A percentile compares a stretch with the other conserved stretches of the same genome.
phyloP scores from a whole-genome alignment of 257 asterid species.

The Petunia secreta region DNA sequence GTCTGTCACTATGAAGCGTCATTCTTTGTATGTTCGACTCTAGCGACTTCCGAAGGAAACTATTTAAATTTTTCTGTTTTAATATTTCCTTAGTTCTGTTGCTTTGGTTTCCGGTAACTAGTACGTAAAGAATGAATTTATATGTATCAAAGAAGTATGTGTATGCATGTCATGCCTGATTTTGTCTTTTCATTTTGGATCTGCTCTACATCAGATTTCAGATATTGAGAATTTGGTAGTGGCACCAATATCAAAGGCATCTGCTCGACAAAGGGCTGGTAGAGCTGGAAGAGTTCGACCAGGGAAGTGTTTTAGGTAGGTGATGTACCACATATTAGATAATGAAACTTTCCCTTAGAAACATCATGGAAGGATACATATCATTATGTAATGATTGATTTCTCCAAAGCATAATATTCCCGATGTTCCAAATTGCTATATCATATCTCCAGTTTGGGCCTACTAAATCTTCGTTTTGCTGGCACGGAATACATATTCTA shows the following conservation, averaged over 20 bases:
- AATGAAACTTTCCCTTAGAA: background rate
- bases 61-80: background rate
- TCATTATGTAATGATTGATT: constrained; percentile 7
- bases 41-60: constrained; percentile 10
- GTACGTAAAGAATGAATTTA: background rate
- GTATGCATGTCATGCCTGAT: background rate
- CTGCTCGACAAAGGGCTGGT: constrained; percentile 97
- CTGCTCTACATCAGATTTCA: constrained; percentile 58
- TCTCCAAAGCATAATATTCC: background rate
- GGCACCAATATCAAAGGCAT: constrained; percentile 94
- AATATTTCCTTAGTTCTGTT: constrained; percentile 17
- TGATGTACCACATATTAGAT: background rate
- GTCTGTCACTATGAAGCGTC: background rate
- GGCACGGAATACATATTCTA: background rate
- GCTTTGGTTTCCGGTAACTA: constrained; percentile 9
- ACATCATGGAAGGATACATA: background rate
- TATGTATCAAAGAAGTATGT: background rate
- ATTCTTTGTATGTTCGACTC: constrained; percentile 5
- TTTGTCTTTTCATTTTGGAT: constrained; percentile 26
- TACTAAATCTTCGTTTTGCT: background rate
- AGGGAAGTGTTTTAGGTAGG: constrained; percentile 94
- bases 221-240: constrained; percentile 91
- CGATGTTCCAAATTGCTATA: background rate
- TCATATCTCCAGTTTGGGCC: background rate
- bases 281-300: constrained; percentile 99